Conservation (phyloP, 208 protist species). For the Acanthamoeba castellanii region DNA sequence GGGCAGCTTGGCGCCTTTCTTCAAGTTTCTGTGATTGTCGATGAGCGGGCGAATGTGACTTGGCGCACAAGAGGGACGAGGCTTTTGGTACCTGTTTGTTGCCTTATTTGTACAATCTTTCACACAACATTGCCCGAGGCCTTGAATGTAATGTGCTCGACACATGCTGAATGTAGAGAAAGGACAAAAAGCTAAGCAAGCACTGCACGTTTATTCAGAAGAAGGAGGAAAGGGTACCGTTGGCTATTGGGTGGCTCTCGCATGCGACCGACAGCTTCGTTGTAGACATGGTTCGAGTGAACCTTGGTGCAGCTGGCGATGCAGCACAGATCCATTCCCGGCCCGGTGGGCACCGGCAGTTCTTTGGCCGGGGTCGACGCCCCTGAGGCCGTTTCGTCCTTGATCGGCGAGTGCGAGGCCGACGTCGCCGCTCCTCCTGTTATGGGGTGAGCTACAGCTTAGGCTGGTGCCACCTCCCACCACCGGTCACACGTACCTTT, state of each 20-base stretch:
- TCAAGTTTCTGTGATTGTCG: not conserved
- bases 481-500: not conserved
- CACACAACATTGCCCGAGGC: slow-evolving; percentile 31
- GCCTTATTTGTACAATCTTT: slow-evolving; percentile 62
- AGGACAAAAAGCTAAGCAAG: not conserved
- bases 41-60: not conserved
- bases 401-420: not conserved
- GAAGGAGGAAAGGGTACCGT: not conserved
- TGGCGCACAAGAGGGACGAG: not conserved
- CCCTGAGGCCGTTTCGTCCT: not conserved
- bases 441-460: not conserved
- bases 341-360: not conserved
- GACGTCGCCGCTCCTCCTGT: not conserved
- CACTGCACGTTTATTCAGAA: not conserved
- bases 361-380: not conserved
- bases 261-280: slow-evolving; percentile 59
- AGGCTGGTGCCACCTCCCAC: not conserved
- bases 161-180: slow-evolving; percentile 17
- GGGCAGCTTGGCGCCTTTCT: slow-evolving; percentile 47
- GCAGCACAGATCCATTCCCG: slow-evolving; percentile 39
- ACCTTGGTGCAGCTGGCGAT: slow-evolving; percentile 47
- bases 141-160: slow-evolving; percentile 39
- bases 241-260: slow-evolving; percentile 36
- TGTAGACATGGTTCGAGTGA: slow-evolving; percentile 55
- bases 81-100: not conserved